phyloP scores from a whole-genome alignment of 2,329 filamentous ascomycete species.

The Trichoderma hamatum region DNA sequence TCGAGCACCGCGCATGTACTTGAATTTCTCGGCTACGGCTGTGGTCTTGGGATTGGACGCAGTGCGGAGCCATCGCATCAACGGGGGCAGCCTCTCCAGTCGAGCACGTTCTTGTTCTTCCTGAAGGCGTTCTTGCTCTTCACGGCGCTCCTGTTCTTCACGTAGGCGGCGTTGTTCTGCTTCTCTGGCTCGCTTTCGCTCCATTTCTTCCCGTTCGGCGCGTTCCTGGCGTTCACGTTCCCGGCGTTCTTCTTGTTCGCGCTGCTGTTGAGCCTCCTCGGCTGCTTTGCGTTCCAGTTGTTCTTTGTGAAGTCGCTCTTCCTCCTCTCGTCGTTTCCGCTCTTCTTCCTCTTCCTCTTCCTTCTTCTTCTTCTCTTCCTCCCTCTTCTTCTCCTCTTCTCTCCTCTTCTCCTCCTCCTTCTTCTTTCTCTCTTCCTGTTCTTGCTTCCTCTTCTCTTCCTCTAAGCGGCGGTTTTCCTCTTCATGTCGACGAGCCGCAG shows the following conservation, averaged over 20 bases:
- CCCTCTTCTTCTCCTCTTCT: constrained; percentile 42
- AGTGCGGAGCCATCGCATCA: constrained; percentile 63
- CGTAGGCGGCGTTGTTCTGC: constrained; percentile 51
- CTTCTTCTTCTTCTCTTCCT: constrained; percentile 40
- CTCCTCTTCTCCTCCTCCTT: constrained; percentile 41
- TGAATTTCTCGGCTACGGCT: constrained; percentile 58
- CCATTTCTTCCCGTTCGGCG: constrained; percentile 49
- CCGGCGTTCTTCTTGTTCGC: constrained; percentile 55
- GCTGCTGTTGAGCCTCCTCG: constrained; percentile 52
- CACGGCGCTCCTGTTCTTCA: constrained; percentile 52
- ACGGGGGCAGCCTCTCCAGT: constrained; percentile 60
- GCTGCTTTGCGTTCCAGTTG: constrained; percentile 52
- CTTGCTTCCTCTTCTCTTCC: constrained; percentile 44
- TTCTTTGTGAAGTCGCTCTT: constrained; percentile 50
- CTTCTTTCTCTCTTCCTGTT: constrained; percentile 42
- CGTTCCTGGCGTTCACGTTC: constrained; percentile 48
- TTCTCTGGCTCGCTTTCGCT: constrained; percentile 48
- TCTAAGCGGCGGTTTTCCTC: constrained; percentile 44
- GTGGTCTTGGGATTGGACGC: constrained; percentile 55
- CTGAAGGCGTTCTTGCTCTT: constrained; percentile 53
- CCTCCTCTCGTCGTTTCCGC: constrained; percentile 47
- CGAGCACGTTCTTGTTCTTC: constrained; percentile 59
- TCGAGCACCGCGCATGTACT: constrained; percentile 61
- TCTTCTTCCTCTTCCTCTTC: constrained; percentile 40
- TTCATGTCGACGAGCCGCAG: constrained; percentile 43